Conservation (phyloP, 345 rosid genomes). For the Tarenaya hassleriana region DNA sequence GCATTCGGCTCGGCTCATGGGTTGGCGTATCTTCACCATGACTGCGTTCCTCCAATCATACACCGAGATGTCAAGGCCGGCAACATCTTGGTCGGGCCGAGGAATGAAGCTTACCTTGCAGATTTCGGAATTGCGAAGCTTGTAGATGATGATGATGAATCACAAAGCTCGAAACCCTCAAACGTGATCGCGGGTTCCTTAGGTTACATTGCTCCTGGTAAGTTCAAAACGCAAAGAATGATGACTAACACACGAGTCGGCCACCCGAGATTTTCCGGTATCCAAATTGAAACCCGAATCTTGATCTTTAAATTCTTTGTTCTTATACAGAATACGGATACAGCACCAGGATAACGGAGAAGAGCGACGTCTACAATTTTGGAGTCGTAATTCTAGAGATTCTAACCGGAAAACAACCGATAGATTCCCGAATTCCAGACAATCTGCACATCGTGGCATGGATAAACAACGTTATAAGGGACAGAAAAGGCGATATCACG, state of each 20-base stretch:
- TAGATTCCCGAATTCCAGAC: slow-evolving; percentile 62
- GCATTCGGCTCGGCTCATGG: slow-evolving; percentile 77
- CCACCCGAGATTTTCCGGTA: not conserved
- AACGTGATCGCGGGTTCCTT: slow-evolving; percentile 66
- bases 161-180: slow-evolving; percentile 49
- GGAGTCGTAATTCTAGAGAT: slow-evolving; percentile 81
- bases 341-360: slow-evolving; percentile 53
- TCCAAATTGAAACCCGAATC: not conserved
- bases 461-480: slow-evolving; percentile 64
- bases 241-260: too few relatives aligned
- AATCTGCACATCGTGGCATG: slow-evolving; percentile 74
- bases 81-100: slow-evolving; percentile 64
- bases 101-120: slow-evolving; percentile 60
- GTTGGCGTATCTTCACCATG: slow-evolving; percentile 76
- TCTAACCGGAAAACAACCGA: slow-evolving; percentile 70
- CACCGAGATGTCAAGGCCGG: slow-evolving; percentile 86
- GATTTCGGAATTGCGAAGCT: slow-evolving; percentile 81
- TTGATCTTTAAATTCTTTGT: not conserved
- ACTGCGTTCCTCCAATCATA: slow-evolving; percentile 70
- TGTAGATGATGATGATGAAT: slow-evolving; percentile 41
- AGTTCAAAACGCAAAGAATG: not conserved
- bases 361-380: slow-evolving; percentile 75
- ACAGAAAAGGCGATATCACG: slow-evolving; percentile 52
- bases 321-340: slow-evolving; percentile 57
- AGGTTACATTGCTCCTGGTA: slow-evolving; percentile 95